Conservation (phyloP, 345 rosid genomes). For the Eucalyptus caleyi region DNA sequence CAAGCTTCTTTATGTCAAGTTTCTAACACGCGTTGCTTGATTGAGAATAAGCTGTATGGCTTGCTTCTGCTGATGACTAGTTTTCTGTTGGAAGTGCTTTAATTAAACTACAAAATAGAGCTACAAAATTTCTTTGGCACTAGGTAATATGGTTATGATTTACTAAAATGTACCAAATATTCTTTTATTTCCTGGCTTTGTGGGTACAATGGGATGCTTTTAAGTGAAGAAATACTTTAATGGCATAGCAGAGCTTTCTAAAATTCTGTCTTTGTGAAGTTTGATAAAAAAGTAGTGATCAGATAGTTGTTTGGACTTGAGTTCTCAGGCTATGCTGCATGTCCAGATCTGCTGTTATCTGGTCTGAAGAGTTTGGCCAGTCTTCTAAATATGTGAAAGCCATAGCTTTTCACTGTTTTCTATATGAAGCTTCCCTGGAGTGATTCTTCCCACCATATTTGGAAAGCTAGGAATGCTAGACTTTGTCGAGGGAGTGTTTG, state of each 20-base stretch:
- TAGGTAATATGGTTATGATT: not conserved
- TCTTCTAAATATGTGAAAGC: not conserved
- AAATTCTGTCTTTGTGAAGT: not conserved
- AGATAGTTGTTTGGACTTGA: not conserved
- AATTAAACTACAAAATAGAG: not conserved
- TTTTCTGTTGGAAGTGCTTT: not conserved
- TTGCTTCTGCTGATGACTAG: not conserved
- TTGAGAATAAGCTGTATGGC: not conserved
- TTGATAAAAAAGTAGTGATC: not conserved
- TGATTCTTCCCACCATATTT: not conserved
- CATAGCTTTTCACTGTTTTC: not conserved
- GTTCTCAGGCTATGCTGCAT: not conserved
- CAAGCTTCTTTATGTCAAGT: not conserved
- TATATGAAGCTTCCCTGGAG: not conserved
- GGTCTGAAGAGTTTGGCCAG: not conserved
- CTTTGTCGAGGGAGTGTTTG: not conserved
- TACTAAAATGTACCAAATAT: not conserved
- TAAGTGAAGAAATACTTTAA: not conserved
- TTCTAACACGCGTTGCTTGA: not conserved
- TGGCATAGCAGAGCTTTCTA: not conserved
- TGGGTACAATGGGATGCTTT: not conserved
- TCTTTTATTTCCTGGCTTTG: not conserved
- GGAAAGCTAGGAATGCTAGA: not conserved
- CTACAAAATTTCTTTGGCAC: not conserved
- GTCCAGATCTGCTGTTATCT: not conserved